Evolutionary conservation across 2,329 filamentous ascomycete species (phyloP).

Genomic region (Lachnum nothofagi): DNA sequence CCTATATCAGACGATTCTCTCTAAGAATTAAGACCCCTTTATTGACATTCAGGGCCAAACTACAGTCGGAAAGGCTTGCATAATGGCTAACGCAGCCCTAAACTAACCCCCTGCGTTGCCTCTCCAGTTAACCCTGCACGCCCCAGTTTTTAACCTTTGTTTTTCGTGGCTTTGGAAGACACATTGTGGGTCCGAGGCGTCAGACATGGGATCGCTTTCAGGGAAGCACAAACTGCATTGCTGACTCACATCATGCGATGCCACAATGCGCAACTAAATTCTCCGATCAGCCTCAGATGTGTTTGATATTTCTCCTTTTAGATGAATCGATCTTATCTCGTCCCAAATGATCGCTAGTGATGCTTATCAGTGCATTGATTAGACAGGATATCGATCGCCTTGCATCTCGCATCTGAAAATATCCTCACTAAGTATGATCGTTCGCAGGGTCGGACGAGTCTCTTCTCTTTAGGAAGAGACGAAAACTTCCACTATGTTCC

Average conservation of each 20-base stretch:
- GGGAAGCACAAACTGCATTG: constrained; percentile 13
- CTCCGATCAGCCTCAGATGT: constrained; percentile 11
- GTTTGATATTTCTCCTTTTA: constrained; percentile 9
- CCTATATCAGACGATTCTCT: too few relatives aligned
- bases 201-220: constrained; percentile 6
- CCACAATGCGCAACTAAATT: constrained; percentile 10
- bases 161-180: too few relatives aligned
- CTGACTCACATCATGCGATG: constrained; percentile 21
- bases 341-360: constrained; percentile 9
- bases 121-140: too few relatives aligned
- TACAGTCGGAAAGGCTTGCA: too few relatives aligned
- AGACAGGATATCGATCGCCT: constrained; percentile 9
- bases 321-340: constrained; percentile 2
- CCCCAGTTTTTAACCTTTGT: too few relatives aligned
- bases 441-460: constrained; percentile 10
- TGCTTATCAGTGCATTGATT: constrained; percentile 12
- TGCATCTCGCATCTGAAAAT: constrained; percentile 7
- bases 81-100: too few relatives aligned
- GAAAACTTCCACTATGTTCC: constrained; percentile 10
- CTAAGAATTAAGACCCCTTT: too few relatives aligned
- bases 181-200: background rate
- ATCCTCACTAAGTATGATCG: constrained; percentile 11
- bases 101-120: too few relatives aligned
- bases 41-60: too few relatives aligned
- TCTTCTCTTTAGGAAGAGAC: constrained; percentile 8